Percentiles rank a stretch among this genome's conserved stretches.
These are phyloP conservation scores for Hanseniaspora guilliermondii DNA, from an alignment of 805 yeast genomes.

Conservation along the genomic window DNA sequence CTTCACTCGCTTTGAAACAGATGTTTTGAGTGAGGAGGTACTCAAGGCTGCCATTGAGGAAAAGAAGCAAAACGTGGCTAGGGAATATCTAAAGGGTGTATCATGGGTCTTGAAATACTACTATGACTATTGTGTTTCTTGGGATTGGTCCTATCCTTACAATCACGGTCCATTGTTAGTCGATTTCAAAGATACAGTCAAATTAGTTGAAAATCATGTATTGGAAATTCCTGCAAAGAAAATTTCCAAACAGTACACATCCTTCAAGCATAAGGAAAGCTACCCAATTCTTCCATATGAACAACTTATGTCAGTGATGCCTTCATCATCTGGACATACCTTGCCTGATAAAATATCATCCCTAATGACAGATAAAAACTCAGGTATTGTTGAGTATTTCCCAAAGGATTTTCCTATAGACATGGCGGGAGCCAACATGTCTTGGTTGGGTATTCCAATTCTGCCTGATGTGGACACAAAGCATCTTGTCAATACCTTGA, in stretches of 20 bases:
- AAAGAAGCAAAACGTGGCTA: constrained; percentile 48
- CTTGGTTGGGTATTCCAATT: constrained; percentile 90
- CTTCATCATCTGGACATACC: constrained; percentile 83
- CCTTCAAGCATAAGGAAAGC: constrained; percentile 52
- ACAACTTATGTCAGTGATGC: constrained; percentile 87
- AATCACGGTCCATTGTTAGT: constrained; percentile 97
- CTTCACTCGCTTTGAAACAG: constrained; percentile 32
- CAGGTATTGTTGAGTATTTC: constrained; percentile 81
- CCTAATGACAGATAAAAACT: constrained; percentile 63
- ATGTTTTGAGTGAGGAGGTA: neutral
- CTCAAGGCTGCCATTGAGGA: constrained; percentile 37
- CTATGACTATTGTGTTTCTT: constrained; percentile 95
- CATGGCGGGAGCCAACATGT: constrained; percentile 89
- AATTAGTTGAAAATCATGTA: constrained; percentile 22
- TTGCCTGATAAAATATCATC: constrained; percentile 72
- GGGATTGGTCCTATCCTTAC: constrained; percentile 96
- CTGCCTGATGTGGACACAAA: constrained; percentile 81
- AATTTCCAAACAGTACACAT: constrained; percentile 13
- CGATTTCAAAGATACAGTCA: constrained; percentile 51
- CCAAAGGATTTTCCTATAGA: constrained; percentile 82
- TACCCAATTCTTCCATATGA: constrained; percentile 82
- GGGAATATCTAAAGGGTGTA: constrained; percentile 79
- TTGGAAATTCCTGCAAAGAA: neutral
- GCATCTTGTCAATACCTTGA: constrained; percentile 56
- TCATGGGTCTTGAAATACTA: constrained; percentile 93